Conservation (phyloP, 177 flowering plant species). For the Tripterygium wilfordii region DNA sequence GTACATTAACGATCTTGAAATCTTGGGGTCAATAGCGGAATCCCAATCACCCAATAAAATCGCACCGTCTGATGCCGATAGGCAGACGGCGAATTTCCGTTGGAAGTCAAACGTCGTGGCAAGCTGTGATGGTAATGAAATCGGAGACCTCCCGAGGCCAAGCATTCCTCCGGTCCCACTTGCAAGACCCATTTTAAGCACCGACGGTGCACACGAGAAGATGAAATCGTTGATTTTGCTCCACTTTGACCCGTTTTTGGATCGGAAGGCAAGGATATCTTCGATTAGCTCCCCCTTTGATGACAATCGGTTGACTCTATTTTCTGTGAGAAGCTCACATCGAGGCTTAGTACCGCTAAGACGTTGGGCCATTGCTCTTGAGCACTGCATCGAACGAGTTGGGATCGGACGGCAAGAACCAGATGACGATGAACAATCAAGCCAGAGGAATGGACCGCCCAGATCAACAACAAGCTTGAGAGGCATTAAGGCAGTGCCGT, state of each 20-base stretch:
- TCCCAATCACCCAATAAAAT: constrained; percentile 2
- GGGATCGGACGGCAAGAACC: constrained; percentile 13
- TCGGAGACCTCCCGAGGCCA: constrained; percentile 30
- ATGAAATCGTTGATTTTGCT: constrained; percentile 15
- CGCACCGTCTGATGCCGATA: constrained; percentile 20
- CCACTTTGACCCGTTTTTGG: constrained; percentile 2
- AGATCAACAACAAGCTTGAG: constrained; percentile 39
- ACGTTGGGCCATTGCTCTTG: constrained; percentile 11
- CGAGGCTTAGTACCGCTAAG: neutral
- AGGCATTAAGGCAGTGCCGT: constrained; percentile 18
- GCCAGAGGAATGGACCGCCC: constrained; percentile 28
- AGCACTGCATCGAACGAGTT: constrained; percentile 30
- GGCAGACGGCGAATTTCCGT: constrained; percentile 30
- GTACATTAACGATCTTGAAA: constrained; percentile 10
- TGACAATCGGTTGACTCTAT: constrained; percentile 15
- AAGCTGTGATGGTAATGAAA: constrained; percentile 28
- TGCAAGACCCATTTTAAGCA: constrained; percentile 27
- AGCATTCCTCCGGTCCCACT: constrained; percentile 31
- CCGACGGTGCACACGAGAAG: constrained; percentile 20
- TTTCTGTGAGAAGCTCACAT: constrained; percentile 22
- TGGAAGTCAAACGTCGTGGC: constrained; percentile 10
- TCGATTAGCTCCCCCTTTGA: constrained; percentile 24
- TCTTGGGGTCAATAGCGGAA: neutral
- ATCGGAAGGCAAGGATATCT: constrained; percentile 16
- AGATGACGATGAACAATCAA: constrained; percentile 19